Conservation (phyloP, 768 basidiomycete genomes). For the Pulveroboletus sp. region DNA sequence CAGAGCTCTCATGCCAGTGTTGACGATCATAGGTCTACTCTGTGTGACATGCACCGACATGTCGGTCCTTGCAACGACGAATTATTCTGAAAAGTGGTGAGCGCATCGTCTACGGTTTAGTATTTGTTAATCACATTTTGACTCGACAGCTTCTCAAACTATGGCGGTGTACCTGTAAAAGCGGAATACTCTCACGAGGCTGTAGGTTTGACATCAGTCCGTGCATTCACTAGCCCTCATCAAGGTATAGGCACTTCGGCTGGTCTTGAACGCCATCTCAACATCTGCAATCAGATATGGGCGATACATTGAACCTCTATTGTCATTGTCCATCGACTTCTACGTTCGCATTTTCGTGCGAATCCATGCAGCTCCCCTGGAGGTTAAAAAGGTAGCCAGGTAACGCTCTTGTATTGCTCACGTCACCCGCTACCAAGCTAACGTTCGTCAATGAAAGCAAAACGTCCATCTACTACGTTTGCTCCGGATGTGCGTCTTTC, state of each 20-base stretch:
- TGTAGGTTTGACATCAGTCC: slow-evolving; percentile 39
- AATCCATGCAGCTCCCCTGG: slow-evolving; percentile 63
- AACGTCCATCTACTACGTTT: slow-evolving; percentile 81
- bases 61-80: slow-evolving; percentile 86
- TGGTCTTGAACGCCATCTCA: slow-evolving; percentile 83
- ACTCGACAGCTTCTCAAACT: slow-evolving; percentile 76
- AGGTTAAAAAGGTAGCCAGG: slow-evolving; percentile 82
- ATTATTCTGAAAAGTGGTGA: slow-evolving; percentile 96
- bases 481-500: slow-evolving; percentile 75
- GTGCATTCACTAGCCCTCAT: slow-evolving; percentile 1
- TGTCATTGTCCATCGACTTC: slow-evolving; percentile 94
- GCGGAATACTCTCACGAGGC: slow-evolving; percentile 96
- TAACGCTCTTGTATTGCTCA: slow-evolving; percentile 32
- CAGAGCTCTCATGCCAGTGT: neutral
- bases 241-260: slow-evolving; percentile 68
- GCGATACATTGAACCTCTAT: slow-evolving; percentile 80
- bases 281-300: slow-evolving; percentile 90
- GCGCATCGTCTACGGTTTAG: neutral
- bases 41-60: slow-evolving; percentile 97
- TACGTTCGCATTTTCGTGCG: slow-evolving; percentile 91
- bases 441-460: slow-evolving; percentile 48
- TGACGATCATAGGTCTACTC: slow-evolving; percentile 54
- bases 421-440: neutral
- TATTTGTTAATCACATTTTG: neutral
- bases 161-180: slow-evolving; percentile 85